Evolutionary conservation across 257 asterid species (phyloP).

Genomic region (Asclepias syriaca): DNA sequence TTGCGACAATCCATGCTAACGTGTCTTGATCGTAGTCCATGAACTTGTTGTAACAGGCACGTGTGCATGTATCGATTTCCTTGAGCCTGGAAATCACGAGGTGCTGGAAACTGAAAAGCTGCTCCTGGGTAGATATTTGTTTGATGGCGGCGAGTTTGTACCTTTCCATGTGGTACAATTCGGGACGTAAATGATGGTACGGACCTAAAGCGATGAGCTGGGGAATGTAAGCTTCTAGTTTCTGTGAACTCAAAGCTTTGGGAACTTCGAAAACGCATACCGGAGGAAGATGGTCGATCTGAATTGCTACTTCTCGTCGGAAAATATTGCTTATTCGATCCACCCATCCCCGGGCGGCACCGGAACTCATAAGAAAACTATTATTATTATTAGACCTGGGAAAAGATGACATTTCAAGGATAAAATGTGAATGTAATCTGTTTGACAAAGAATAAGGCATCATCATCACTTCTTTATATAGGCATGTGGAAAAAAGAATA

Average conservation of each 20-base stretch:
- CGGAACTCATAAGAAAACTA: slow-evolving; percentile 15
- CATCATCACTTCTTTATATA: background rate
- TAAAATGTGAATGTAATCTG: background rate
- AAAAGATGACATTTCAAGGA: slow-evolving; percentile 7
- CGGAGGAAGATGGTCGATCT: slow-evolving; percentile 29
- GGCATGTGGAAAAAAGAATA: background rate
- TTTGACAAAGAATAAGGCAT: too few relatives aligned
- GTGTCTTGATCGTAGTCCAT: slow-evolving; percentile 34
- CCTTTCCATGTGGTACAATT: slow-evolving; percentile 37
- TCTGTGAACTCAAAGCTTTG: slow-evolving; percentile 16
- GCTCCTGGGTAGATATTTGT: slow-evolving; percentile 17
- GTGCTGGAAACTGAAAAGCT: slow-evolving; percentile 15
- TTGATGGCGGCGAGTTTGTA: slow-evolving; percentile 34
- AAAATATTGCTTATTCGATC: slow-evolving; percentile 24
- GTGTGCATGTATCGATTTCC: slow-evolving; percentile 24
- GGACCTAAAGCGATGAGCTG: slow-evolving; percentile 41
- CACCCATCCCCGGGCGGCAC: slow-evolving; percentile 29
- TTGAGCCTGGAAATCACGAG: slow-evolving; percentile 24
- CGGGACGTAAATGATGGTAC: slow-evolving; percentile 44
- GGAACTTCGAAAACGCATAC: slow-evolving; percentile 39
- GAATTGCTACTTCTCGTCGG: slow-evolving; percentile 16
- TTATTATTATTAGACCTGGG: background rate
- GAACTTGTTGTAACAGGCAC: slow-evolving; percentile 39
- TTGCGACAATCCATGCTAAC: slow-evolving; percentile 39
- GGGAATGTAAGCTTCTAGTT: slow-evolving; percentile 44